Conservation (phyloP, 1,139 yeast species). For the Geotrichum macrosporum region DNA sequence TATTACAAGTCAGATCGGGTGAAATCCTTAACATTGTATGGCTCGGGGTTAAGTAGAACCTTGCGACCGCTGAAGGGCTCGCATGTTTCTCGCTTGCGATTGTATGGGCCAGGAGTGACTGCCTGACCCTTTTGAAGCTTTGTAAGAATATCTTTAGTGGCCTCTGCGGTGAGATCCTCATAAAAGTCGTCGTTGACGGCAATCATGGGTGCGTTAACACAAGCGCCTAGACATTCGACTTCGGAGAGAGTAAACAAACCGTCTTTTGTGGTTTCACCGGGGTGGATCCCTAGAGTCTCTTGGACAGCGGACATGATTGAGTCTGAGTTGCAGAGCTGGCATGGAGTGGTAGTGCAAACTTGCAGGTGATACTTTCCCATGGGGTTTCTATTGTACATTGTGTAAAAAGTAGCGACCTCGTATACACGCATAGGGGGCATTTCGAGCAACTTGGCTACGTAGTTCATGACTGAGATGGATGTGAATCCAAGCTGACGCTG, state of each 20-base stretch:
- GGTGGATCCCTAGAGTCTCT: slow-evolving; percentile 57
- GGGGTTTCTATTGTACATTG: slow-evolving; percentile 86
- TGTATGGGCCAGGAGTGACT: slow-evolving; percentile 62
- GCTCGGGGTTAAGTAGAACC: slow-evolving; percentile 56
- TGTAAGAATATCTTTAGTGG: slow-evolving; percentile 57
- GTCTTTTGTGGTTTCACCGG: slow-evolving; percentile 77
- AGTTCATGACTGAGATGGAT: slow-evolving; percentile 87
- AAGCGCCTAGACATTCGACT: slow-evolving; percentile 90
- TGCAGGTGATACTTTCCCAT: slow-evolving; percentile 83
- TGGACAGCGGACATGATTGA: slow-evolving; percentile 68
- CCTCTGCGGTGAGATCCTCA: slow-evolving; percentile 75
- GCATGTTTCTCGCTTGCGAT: slow-evolving; percentile 59
- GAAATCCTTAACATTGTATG: slow-evolving; percentile 61
- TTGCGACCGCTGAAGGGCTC: slow-evolving; percentile 75
- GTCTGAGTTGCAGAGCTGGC: slow-evolving; percentile 82
- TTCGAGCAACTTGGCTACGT: slow-evolving; percentile 78
- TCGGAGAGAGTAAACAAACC: slow-evolving; percentile 77
- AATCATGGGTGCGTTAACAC: slow-evolving; percentile 88
- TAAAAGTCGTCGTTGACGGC: slow-evolving; percentile 79
- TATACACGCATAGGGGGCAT: slow-evolving; percentile 96
- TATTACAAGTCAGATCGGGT: slow-evolving; percentile 42
- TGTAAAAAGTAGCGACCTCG: slow-evolving; percentile 89
- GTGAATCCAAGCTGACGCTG: slow-evolving; percentile 88
- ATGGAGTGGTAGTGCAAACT: slow-evolving; percentile 87
- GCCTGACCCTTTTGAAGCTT: slow-evolving; percentile 62